Evolutionary conservation across 768 basidiomycete species (phyloP), one percentile per base, ranked within the genome.

Genomic region (Russula abietina): DNA sequence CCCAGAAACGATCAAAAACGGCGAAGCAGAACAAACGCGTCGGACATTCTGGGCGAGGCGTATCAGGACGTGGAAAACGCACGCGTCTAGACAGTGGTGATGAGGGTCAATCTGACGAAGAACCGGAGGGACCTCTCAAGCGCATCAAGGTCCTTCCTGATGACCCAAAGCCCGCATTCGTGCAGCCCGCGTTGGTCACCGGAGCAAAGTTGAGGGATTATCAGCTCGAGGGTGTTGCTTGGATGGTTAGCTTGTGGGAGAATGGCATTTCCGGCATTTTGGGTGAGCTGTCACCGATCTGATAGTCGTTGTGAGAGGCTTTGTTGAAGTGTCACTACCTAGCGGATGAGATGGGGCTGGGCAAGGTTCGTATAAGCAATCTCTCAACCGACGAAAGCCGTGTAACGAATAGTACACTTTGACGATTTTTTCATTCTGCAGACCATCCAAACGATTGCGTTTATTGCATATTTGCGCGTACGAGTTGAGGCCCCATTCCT

Each of bases 311-410:
- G 28, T 59, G 10, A 26, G 39, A 41, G 41, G 19, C 3, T 71
- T 17, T 68, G 75, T 30, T 45, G 5, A 60, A n/a, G 16, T 36
- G 17, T 7, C 45, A 19, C 11, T 10, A 2, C 12, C 0, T 16
- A 86, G 94, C 94, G 30, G 94, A 97, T 69, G 94, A 97, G 72
- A 97, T 97, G 94, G 94, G 93, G 22, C 76, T 96, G 1, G 93
- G 93, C 55, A 93, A 89, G 80, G 88, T 86, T 64, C 38, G 73
- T 67, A 60, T n/a, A 10, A 3, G 28, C 22, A 50, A 5, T 24
- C 9, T 22, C 19, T 30, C 9, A 1, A 45, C 22, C 17, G 1
- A 22, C 38, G 14, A 10, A 2, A n/a, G 6, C 1, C 8, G 28
- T 67, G 69, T n/a, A n/a, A n/a, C n/a, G 36, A 70, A 22, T 45